Conservation (phyloP, 208 protist species). For the Jaenimonas drosophilae region DNA sequence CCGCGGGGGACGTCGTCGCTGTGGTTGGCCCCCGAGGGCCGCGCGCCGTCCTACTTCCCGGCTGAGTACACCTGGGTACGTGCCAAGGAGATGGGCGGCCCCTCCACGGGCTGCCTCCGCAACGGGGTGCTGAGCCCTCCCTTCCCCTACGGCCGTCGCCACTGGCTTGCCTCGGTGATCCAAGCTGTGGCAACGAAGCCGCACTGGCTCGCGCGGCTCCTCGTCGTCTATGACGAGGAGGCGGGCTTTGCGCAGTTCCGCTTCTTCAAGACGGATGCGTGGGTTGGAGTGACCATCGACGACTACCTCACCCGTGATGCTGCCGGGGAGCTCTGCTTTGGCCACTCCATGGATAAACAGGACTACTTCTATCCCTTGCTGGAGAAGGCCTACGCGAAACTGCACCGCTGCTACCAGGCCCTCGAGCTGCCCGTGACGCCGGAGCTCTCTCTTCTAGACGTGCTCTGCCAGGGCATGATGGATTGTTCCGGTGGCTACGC, state of each 20-base stretch:
- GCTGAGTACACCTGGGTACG: constrained; percentile 48
- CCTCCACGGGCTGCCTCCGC: constrained; percentile 6
- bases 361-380: constrained; percentile 69
- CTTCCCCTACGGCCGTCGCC: constrained; percentile 34
- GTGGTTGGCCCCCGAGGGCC: constrained; percentile 53
- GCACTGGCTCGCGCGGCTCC: constrained; percentile 39
- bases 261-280: constrained; percentile 75
- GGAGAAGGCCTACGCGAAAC: constrained; percentile 91
- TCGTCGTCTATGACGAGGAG: constrained; percentile 44
- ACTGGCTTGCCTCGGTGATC: constrained; percentile 73
- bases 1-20: constrained; percentile 66
- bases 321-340: constrained; percentile 33
- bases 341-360: constrained; percentile 9
- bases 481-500: constrained; percentile 62
- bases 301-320: constrained; percentile 76
- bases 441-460: constrained; percentile 26
- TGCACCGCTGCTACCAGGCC: constrained; percentile 85
- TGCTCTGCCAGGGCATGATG: constrained; percentile 52
- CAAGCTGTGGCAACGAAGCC: constrained; percentile 61
- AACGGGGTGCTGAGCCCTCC: constrained; percentile 27
- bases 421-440: constrained; percentile 62
- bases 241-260: constrained; percentile 80
- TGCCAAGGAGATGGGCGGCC: constrained; percentile 17
- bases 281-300: constrained; percentile 78
- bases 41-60: constrained; percentile 30